phyloP scores from a whole-genome alignment of 192 early-diverging fungal genomes.

The Mortierella alpina region DNA sequence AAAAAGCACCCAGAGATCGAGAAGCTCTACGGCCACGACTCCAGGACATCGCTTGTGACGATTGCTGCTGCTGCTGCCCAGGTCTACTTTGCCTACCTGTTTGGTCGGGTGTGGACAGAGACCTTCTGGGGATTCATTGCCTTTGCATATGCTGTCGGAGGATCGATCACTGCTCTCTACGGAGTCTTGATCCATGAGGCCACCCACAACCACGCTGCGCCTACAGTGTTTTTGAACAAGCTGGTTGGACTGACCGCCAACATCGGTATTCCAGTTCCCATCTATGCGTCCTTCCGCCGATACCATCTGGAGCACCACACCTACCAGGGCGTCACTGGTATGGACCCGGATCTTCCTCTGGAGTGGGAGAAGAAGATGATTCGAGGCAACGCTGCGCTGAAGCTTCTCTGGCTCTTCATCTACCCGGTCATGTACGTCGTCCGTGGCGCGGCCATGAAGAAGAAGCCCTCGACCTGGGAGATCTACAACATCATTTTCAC shows the following conservation, averaged over 20 bases:
- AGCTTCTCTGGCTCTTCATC: slow-evolving; percentile 84
- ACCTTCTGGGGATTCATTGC: slow-evolving; percentile 74
- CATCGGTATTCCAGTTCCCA: slow-evolving; percentile 83
- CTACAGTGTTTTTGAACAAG: slow-evolving; percentile 81
- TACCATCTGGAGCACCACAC: slow-evolving; percentile 97
- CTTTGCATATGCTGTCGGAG: slow-evolving; percentile 83
- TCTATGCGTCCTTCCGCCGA: slow-evolving; percentile 83
- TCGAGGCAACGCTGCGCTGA: slow-evolving; percentile 72
- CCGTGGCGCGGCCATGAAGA: slow-evolving; percentile 75
- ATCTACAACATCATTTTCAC: slow-evolving; percentile 82
- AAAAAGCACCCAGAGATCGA: slow-evolving; percentile 89
- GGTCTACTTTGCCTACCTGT: slow-evolving; percentile 81
- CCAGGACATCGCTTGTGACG: slow-evolving; percentile 81
- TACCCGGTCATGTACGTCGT: slow-evolving; percentile 90
- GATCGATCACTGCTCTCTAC: slow-evolving; percentile 81
- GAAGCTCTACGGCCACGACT: slow-evolving; percentile 85
- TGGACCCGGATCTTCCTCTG: slow-evolving; percentile 93
- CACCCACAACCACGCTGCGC: slow-evolving; percentile 85
- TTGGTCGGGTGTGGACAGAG: slow-evolving; percentile 72
- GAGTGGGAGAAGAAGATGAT: slow-evolving; percentile 87
- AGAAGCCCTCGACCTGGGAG: slow-evolving; percentile 81
- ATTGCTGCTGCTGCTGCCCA: slow-evolving; percentile 74
- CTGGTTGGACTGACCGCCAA: slow-evolving; percentile 87
- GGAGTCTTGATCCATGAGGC: slow-evolving; percentile 95
- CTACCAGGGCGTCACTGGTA: slow-evolving; percentile 94